Percentiles rank a stretch among this genome's conserved stretches.
Conservation (phyloP, 2,329 filamentous ascomycete genomes). For the Dothistroma septosporum region DNA sequence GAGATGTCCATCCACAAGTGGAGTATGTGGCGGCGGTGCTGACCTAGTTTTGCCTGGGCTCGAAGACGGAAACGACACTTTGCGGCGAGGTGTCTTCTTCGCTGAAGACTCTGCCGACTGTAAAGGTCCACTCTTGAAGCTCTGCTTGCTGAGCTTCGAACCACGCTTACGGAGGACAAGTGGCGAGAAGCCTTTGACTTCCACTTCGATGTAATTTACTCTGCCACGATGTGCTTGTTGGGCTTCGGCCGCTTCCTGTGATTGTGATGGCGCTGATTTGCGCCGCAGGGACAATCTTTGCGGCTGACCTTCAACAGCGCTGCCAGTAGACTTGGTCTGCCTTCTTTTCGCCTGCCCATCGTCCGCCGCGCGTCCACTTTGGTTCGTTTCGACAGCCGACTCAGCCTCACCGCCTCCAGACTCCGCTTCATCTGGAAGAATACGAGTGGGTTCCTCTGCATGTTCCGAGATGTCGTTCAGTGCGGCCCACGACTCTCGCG, state of each 20-base stretch:
- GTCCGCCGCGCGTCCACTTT: neutral
- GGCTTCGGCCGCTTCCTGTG: neutral
- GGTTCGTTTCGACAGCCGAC: neutral
- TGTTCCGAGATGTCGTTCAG: slow-evolving; percentile 7
- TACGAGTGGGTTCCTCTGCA: neutral
- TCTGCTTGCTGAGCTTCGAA: slow-evolving; percentile 10
- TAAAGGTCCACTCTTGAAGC: slow-evolving; percentile 1
- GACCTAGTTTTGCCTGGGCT: neutral
- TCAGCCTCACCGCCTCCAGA: neutral
- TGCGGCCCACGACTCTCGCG: slow-evolving; percentile 17
- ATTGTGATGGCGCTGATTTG: slow-evolving; percentile 16
- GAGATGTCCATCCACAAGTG: slow-evolving; percentile 19
- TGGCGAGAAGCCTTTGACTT: slow-evolving; percentile 22
- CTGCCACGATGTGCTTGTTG: neutral
- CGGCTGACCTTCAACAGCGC: neutral
- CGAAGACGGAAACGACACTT: slow-evolving; percentile 7
- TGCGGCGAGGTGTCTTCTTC: slow-evolving; percentile 5
- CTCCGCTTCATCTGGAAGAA: neutral
- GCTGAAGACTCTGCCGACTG: neutral
- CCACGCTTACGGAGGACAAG: slow-evolving; percentile 28
- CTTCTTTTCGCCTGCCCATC: slow-evolving; percentile 5
- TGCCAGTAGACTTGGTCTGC: slow-evolving; percentile 13
- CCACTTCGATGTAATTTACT: slow-evolving; percentile 10
- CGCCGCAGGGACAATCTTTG: slow-evolving; percentile 8
- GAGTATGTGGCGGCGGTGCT: slow-evolving; percentile 10